Evolutionary conservation across 192 early-diverging fungal genomes (phyloP), one percentile per base, ranked within the genome.

Genomic region (Backusella parvicylindrica): DNA sequence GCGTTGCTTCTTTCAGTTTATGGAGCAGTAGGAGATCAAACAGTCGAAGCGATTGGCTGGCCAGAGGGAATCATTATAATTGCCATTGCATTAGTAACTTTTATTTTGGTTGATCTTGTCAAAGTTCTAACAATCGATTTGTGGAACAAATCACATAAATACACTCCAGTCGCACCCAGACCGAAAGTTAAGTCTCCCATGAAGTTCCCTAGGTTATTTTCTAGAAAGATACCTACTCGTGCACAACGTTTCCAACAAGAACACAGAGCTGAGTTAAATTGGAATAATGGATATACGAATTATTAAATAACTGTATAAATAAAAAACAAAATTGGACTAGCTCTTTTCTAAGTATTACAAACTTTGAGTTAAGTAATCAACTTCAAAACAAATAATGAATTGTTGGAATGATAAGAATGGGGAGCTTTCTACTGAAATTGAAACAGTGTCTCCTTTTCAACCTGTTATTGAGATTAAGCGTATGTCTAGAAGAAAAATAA

Each of bases 91-190:
- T 74, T 88, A 37, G 79, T 83, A 12, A 82, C 83, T 16, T 89
- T 89, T 69, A 75, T 89, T 38, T 75, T 92, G 67, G 76, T 93
- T 35, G 92, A 93, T 71, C 64, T 85, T 6, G 84, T 93, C 75
- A 93, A 93, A 75, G 90, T 92, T 21, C 30, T 73, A 18, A 65
- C 63, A 21, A 64, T 73, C 15, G 28, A 40, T 31, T 0, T 73
- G 13, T 73, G 72, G 72, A 73, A 73, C 28, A 60, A 53, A 60
- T 26, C 23, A 4, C 53, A 60, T 60, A 60, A 60, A 60, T 60
- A 60, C 9, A 23, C 53, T 15, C 53, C 23, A 12, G 26, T 60
- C 9, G 26, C 23, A 26, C 53, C 53, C 4, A 60, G 11, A 28
- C 23, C 53, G 13, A 60, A 60, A 23, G 12, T 12, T 13, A 60